A percentile compares a stretch with the other conserved stretches of the same genome.
Conservation (phyloP, 176 grass and related monocot genomes). For the Ensete glaucum region DNA sequence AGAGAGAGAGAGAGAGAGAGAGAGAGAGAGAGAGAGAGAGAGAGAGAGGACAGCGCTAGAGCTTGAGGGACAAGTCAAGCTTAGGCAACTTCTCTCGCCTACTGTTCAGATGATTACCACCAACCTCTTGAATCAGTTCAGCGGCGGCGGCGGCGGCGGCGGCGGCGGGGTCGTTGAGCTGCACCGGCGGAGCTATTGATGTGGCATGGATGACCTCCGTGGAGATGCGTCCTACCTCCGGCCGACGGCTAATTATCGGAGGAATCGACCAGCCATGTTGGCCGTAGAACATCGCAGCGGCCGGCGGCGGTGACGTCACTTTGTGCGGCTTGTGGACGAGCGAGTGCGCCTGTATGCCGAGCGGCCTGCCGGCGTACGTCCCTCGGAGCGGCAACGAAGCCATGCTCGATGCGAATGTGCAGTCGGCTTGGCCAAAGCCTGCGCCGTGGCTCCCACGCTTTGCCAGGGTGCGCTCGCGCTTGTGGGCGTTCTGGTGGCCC, state of each 20-base stretch:
- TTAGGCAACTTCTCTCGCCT: not conserved
- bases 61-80: constrained; percentile 3
- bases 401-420: not conserved
- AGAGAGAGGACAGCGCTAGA: not conserved
- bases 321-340: constrained; percentile 4
- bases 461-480: constrained; percentile 56
- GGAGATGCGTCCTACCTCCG: not conserved
- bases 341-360: constrained; percentile 5
- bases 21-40: too few relatives aligned
- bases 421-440: too few relatives aligned
- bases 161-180: not conserved
- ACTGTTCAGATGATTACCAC: not conserved
- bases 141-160: not conserved
- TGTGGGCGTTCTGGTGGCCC: constrained; percentile 68
- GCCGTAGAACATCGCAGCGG: not conserved
- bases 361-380: not conserved
- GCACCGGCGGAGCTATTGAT: not conserved
- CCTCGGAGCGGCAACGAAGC: not conserved
- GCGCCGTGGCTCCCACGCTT: constrained; percentile 50
- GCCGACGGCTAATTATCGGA: not conserved
- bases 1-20: too few relatives aligned
- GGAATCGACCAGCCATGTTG: not conserved
- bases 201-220: not conserved
- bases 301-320: not conserved
- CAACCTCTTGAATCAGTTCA: not conserved